Conservation (phyloP, 345 rosid species). For the Rubroshorea leprosula region DNA sequence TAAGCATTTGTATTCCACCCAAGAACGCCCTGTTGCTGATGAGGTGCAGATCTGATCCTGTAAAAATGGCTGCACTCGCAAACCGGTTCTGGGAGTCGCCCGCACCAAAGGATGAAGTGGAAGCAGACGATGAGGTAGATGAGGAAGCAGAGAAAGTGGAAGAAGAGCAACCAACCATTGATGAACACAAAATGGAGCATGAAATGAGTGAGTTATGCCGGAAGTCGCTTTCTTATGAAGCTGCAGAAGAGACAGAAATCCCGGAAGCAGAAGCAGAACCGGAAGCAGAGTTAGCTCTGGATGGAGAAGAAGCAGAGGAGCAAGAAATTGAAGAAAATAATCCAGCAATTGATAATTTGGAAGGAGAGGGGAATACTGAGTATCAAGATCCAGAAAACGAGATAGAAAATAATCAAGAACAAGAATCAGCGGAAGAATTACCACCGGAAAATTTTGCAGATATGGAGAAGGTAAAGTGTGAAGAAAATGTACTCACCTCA, state of each 20-base stretch:
- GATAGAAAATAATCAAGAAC: not conserved
- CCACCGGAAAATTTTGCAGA: not conserved
- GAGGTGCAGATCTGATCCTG: constrained; percentile 98
- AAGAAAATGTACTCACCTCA: not conserved
- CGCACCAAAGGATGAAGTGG: constrained; percentile 25
- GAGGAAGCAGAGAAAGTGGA: constrained; percentile 17
- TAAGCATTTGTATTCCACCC: constrained; percentile 65
- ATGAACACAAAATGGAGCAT: constrained; percentile 15
- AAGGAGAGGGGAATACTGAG: constrained; percentile 5
- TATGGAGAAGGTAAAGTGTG: not conserved
- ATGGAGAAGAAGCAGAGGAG: constrained; percentile 1
- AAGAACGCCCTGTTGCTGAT: constrained; percentile 82
- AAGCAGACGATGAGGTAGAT: constrained; percentile 14
- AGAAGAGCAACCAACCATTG: not conserved
- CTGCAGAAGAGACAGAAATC: constrained; percentile 16
- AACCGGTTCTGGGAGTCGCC: constrained; percentile 67
- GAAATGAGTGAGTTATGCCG: constrained; percentile 31
- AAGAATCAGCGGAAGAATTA: constrained; percentile 8
- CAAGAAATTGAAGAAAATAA: constrained; percentile 17
- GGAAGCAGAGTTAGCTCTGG: constrained; percentile 21
- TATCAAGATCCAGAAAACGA: not conserved
- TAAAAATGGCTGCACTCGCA: constrained; percentile 80
- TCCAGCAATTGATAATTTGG: not conserved
- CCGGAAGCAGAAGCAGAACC: too few relatives aligned
- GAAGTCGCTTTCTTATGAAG: constrained; percentile 26